Conservation (phyloP, 805 yeast genomes). For the Candida jianshihensis region DNA sequence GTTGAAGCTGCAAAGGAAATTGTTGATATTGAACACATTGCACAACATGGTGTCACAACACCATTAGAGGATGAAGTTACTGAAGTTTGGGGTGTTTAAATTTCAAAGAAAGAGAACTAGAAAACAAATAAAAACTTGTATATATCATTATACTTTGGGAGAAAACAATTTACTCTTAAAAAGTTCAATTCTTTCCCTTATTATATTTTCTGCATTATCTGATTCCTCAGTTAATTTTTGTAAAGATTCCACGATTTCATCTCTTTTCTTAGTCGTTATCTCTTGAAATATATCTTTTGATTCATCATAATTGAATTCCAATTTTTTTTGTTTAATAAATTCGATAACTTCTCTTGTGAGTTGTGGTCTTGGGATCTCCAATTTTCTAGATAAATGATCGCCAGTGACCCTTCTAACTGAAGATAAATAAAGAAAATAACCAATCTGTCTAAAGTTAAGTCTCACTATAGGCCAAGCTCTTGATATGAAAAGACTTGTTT, state of each 20-base stretch:
- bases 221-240: conserved; percentile 14
- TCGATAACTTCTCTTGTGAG: conserved; percentile 13
- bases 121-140: no score
- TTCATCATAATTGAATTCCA: conserved; percentile 9
- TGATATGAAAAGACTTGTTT: conserved; percentile 11
- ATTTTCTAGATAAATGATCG: conserved; percentile 12
- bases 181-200: conserved; percentile 6
- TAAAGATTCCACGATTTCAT: conserved; percentile 9
- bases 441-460: conserved; percentile 23
- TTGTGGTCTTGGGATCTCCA: conserved; percentile 9
- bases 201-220: conserved; percentile 12
- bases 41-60: conserved; percentile 53
- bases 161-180: neutral
- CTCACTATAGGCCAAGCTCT: conserved; percentile 19
- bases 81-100: conserved; percentile 11
- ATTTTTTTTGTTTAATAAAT: conserved; percentile 8
- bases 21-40: conserved; percentile 67
- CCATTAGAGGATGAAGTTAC: conserved; percentile 36
- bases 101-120: no score
- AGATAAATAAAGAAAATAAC: conserved; percentile 27
- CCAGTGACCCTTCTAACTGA: conserved; percentile 17
- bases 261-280: conserved; percentile 8
- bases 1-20: conserved; percentile 83
- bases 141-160: no score
- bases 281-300: conserved; percentile 10